Evolutionary conservation across 352 stramenopile genomes (phyloP).

Genomic region (Pythium sp.): DNA sequence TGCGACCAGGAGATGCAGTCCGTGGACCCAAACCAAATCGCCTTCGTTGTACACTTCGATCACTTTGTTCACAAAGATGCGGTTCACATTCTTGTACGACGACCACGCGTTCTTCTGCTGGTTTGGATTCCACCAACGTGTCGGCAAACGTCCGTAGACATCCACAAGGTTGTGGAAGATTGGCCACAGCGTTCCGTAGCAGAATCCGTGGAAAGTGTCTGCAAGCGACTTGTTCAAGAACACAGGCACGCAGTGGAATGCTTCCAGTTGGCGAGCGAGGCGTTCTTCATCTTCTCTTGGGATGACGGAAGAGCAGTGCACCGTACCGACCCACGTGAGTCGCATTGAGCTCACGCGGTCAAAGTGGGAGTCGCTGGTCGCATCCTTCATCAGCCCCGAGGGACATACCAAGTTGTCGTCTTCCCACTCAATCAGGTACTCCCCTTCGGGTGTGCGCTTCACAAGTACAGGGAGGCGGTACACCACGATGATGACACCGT

Average conservation of each 20-base stretch:
- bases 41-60: conserved; percentile 90
- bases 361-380: conserved; percentile 54
- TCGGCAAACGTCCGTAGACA: conserved; percentile 88
- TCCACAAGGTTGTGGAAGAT: conserved; percentile 99
- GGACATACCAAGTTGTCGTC: conserved; percentile 87
- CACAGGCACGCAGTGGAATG: conserved; percentile 97
- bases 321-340: conserved; percentile 82
- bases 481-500: conserved; percentile 96
- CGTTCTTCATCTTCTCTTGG: conserved; percentile 82
- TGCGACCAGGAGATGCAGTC: conserved; percentile 97
- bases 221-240: conserved; percentile 89
- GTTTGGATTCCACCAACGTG: conserved; percentile 81
- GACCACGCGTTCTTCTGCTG: conserved; percentile 89
- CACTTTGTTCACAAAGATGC: conserved; percentile 95
- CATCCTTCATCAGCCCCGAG: conserved; percentile 73
- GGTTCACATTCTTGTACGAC: conserved; percentile 96
- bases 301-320: conserved; percentile 74
- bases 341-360: conserved; percentile 76
- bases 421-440: conserved; percentile 86
- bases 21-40: conserved; percentile 97
- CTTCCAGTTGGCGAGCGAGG: conserved; percentile 65
- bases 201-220: conserved; percentile 93
- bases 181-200: conserved; percentile 97
- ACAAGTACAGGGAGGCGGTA: conserved; percentile 95
- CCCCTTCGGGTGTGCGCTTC: conserved; percentile 54